These are phyloP conservation scores for Termitomyces sp. DNA, from an alignment of 768 basidiomycete species.

Conservation along the genomic window DNA sequence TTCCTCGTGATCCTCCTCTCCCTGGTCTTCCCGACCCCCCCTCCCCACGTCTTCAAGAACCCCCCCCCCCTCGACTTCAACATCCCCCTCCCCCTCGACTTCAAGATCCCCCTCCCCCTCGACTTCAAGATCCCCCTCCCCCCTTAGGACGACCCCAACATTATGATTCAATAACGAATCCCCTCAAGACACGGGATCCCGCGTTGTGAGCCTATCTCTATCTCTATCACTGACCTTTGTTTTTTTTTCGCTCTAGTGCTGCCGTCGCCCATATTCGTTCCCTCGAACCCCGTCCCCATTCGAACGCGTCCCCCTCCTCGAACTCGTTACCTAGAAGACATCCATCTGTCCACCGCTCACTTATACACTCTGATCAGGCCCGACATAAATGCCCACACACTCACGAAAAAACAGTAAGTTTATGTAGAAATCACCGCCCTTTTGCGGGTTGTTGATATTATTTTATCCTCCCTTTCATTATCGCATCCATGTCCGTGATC, in stretches of 20 bases:
- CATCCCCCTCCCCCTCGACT: too few species aligned
- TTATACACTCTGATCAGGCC: background rate
- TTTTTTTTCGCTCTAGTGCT: background rate
- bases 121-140: background rate
- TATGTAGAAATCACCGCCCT: background rate
- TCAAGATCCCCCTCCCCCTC: background rate
- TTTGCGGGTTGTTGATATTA: background rate
- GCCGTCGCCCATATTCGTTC: too few species aligned
- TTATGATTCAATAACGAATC: too few species aligned
- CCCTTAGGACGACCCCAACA: background rate
- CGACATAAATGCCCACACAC: background rate
- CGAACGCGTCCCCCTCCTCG: background rate
- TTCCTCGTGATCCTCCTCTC: too few species aligned
- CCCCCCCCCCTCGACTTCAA: background rate
- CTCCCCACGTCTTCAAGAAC: background rate
- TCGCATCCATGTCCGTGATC: background rate
- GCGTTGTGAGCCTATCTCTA: background rate
- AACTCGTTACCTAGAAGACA: background rate
- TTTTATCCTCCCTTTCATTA: background rate
- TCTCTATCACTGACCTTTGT: background rate
- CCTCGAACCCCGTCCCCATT: background rate
- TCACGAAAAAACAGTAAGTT: slow-evolving; percentile 1
- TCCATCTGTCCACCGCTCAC: background rate
- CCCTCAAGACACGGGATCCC: too few species aligned
- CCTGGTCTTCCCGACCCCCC: too few species aligned